Percentiles rank a stretch among this genome's conserved stretches.
phyloP scores from a whole-genome alignment of 495 filamentous ascomycete species.

The Chaetomidium leptoderma region DNA sequence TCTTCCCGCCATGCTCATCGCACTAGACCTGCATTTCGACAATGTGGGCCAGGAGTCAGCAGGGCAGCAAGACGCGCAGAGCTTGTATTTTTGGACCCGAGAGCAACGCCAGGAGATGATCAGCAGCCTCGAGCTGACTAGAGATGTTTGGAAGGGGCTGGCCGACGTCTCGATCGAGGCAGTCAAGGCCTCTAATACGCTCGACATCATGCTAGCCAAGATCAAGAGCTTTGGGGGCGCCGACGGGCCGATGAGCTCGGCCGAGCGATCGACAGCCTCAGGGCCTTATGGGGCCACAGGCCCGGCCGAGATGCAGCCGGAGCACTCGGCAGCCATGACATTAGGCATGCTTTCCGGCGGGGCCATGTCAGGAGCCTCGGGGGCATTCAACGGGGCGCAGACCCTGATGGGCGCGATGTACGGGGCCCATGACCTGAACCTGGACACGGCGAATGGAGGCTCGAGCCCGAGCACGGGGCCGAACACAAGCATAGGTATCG shows the following conservation, averaged over 20 bases:
- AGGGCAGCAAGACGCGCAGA: conserved; percentile 38
- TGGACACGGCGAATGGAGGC: conserved; percentile 19
- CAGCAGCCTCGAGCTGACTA: conserved; percentile 61
- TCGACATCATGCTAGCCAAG: conserved; percentile 76
- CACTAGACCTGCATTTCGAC: conserved; percentile 65
- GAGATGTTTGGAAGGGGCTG: conserved; percentile 72
- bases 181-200: conserved; percentile 71
- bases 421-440: conserved; percentile 31
- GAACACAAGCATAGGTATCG: conserved; percentile 23
- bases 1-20: conserved; percentile 83
- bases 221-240: conserved; percentile 47
- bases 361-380: conserved; percentile 53
- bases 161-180: conserved; percentile 79
- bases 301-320: conserved; percentile 43
- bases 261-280: conserved; percentile 28
- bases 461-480: background rate
- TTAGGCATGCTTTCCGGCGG: conserved; percentile 72
- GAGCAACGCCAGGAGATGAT: conserved; percentile 76
- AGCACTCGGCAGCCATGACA: conserved; percentile 75
- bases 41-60: conserved; percentile 34
- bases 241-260: conserved; percentile 14
- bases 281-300: conserved; percentile 29
- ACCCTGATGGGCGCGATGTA: conserved; percentile 40
- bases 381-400: conserved; percentile 34
- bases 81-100: conserved; percentile 62